Percentiles rank a stretch among this genome's conserved stretches.
These are phyloP conservation scores for Russula emetica DNA, from an alignment of 768 basidiomycete genomes.

Conservation along the genomic window DNA sequence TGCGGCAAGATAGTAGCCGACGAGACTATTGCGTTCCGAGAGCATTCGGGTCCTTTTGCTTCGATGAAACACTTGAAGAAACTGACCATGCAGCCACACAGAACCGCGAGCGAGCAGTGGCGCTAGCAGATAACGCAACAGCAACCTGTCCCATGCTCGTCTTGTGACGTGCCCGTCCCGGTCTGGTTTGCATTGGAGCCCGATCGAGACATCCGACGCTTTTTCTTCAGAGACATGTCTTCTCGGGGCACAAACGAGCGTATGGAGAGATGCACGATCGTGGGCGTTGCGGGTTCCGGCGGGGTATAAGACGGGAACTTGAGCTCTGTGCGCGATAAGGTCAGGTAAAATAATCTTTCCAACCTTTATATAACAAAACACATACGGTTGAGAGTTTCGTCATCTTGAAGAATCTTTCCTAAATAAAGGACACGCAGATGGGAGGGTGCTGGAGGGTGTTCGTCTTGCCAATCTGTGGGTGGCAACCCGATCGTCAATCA, in stretches of 20 bases:
- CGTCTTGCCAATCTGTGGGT: conserved; percentile 70
- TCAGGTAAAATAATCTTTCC: neutral
- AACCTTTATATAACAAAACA: conserved; percentile 14
- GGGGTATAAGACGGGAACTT: conserved; percentile 33
- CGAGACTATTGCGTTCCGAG: neutral
- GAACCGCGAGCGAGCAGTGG: too few species aligned
- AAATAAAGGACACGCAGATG: conserved; percentile 72
- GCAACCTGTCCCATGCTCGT: conserved; percentile 32
- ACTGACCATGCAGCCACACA: neutral
- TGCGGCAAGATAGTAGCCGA: neutral
- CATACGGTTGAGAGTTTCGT: conserved; percentile 68
- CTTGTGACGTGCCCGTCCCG: conserved; percentile 4
- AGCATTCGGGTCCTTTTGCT: neutral
- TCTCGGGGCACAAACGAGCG: conserved; percentile 51
- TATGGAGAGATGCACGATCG: conserved; percentile 74
- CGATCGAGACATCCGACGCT: conserved; percentile 41
- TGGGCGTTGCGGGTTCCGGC: conserved; percentile 40
- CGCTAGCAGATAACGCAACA: conserved; percentile 41
- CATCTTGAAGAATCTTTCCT: conserved; percentile 79
- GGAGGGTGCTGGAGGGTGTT: conserved; percentile 70
- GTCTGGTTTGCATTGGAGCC: conserved; percentile 22
- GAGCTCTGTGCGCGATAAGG: conserved; percentile 30
- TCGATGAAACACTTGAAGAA: neutral
- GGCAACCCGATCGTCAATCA: conserved; percentile 10
- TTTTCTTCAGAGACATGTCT: conserved; percentile 51